Base-by-base conservation (phyloP, 768 basidiomycete genomes). In the Holtermannia corniformis region DNA sequence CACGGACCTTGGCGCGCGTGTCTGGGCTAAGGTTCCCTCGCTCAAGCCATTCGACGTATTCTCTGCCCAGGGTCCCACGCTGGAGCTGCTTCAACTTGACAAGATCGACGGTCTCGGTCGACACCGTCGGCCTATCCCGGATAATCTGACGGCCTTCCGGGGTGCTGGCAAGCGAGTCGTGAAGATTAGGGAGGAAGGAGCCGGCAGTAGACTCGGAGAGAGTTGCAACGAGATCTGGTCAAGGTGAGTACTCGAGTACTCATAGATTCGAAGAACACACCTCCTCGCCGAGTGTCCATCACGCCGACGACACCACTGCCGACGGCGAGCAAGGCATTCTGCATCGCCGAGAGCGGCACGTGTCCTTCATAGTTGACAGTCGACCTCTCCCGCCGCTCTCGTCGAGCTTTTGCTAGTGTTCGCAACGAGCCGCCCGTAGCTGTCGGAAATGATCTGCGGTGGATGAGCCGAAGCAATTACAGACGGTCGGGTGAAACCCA, bases 171-270 rank as follows among this genome's bases (percentile, higher is more conserved):
- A 96, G 88, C 28, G 69, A 67, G 58, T 87, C 84, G 26, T 87
- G 82, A 45, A 95, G 74, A 44, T 78, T 77, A 4, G 86, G 83
- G 41, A 97, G 77, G 50, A 82, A 81, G 0, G 81, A 78, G 2
- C 86, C 84, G 4, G 90, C 86, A 0, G 93, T 91, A 1, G 89
- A 89, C 73, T 96, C 95, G 21, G 88, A 89, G 7, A 96, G 78
- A 3, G 88, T 86, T 11, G 95, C 92, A 41, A 97, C 80, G 84
- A 99, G 89, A 71, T 99, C 92, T 96, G 57, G 59, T 58, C 32
- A 21, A 47, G 50, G 43, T 41, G 45, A 44, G 20, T 22, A 42
- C 40, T 20, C 40, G 50, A 41, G 47, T 56, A 45, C 37, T 41
- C 44, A 21, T 14, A n/a, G n/a, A n/a, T n/a, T 37, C 32, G 16